Evolutionary conservation across 768 basidiomycete genomes (phyloP).

Genomic region (Daedalea quercina): DNA sequence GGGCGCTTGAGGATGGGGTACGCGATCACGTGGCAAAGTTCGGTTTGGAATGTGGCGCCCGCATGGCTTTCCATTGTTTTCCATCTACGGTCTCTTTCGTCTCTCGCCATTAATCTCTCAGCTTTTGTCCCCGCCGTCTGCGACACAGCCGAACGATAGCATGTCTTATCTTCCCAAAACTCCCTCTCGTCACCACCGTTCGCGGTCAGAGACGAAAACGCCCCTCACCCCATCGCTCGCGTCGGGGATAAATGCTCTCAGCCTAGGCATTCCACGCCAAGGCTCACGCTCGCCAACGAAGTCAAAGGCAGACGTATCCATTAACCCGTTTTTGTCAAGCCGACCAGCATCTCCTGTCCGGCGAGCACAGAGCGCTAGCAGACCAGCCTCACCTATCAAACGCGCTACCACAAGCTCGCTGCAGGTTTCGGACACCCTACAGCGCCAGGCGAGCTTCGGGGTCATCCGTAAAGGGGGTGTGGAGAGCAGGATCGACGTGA

Average conservation of each 20-base stretch:
- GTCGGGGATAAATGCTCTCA: slow-evolving; percentile 31
- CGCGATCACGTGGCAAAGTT: slow-evolving; percentile 1
- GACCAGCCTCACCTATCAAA: slow-evolving; percentile 62
- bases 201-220: slow-evolving; percentile 43
- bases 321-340: slow-evolving; percentile 53
- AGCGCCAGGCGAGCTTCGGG: slow-evolving; percentile 57
- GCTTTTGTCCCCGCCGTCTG: not conserved
- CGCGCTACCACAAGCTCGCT: slow-evolving; percentile 42
- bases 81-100: not conserved
- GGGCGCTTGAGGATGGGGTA: not conserved
- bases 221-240: slow-evolving; percentile 41
- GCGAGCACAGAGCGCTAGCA: slow-evolving; percentile 35
- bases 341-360: slow-evolving; percentile 61
- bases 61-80: too few relatives aligned
- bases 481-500: slow-evolving; percentile 71
- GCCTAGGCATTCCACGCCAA: slow-evolving; percentile 4
- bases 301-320: slow-evolving; percentile 31
- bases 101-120: not conserved
- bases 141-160: not conserved
- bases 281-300: slow-evolving; percentile 21
- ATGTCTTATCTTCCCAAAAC: slow-evolving; percentile 36
- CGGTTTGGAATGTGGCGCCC: not conserved
- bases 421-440: slow-evolving; percentile 44
- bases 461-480: slow-evolving; percentile 74
- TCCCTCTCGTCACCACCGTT: slow-evolving; percentile 37